Evolutionary conservation across 805 yeast species (phyloP), one percentile per base, ranked within the genome.

Genomic region (Cephaloascus albidus): DNA sequence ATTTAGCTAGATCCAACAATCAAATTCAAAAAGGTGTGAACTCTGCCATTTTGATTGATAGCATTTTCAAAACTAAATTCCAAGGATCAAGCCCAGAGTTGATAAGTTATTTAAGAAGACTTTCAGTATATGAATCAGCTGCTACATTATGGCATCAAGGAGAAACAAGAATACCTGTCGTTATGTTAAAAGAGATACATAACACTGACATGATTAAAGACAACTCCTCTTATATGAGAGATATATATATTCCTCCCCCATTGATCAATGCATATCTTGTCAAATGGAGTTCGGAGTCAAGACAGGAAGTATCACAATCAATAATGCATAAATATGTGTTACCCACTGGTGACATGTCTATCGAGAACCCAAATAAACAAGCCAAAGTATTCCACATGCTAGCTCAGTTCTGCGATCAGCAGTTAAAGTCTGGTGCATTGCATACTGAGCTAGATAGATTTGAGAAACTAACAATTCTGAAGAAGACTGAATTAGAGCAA

Each of bases 351-450:
- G 37, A 45, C 1, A 50, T 35, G 40, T 36, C 51, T 2, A 45
- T 48, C 4, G 19, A 42, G 3, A 50, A 52, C 3, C 41, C 38
- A 12, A 50, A 51, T 2, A 60, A 58, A 26, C 51, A 58, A 33
- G 74, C 79, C 0, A 55, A 61, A 28, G 70, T 79, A 4, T 81
- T 56, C 50, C 81, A 74, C 43, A 63, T 68, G 2, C 69, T 83
- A 47, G 97, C 89, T 0, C 63, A 68, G 23, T 88, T 88, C 51
- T 84, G 96, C 53, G 83, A 82, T 48, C 58, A 63, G 4, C 89
- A 85, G 48, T 57, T 72, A 20, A 69, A 72, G 44, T 66, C 72
- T 3, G 52, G 67, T 4, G 57, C 60, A 2, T 52, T 70, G 16
- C 65, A 60, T 33, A 72, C 68, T 3, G 72, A 72, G 14, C 63